A percentile compares a stretch with the other conserved stretches of the same genome.
These are phyloP conservation scores for Lophium mytilinum DNA, from an alignment of 495 filamentous ascomycete species.

Conservation along the genomic window DNA sequence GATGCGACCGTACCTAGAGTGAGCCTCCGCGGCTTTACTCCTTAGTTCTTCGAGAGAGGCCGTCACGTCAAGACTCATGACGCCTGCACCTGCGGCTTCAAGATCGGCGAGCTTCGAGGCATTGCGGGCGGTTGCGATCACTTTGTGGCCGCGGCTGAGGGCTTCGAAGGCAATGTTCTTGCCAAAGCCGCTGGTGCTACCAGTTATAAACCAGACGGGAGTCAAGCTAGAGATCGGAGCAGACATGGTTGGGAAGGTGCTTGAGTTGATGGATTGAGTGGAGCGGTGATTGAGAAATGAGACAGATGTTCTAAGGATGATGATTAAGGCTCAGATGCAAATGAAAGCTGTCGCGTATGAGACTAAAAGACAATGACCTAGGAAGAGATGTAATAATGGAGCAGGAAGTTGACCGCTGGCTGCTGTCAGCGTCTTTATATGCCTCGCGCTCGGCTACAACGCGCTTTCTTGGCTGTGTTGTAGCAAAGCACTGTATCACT, in stretches of 20 bases:
- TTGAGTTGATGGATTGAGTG: neutral
- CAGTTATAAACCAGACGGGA: conserved; percentile 44
- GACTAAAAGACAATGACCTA: too few relatives aligned
- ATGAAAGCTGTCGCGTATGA: too few relatives aligned
- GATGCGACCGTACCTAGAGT: conserved; percentile 37
- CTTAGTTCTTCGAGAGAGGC: conserved; percentile 31
- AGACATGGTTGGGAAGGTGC: neutral
- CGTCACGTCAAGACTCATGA: conserved; percentile 41
- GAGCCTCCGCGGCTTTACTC: conserved; percentile 35
- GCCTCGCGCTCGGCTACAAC: too few relatives aligned
- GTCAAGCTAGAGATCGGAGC: neutral
- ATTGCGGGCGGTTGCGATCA: conserved; percentile 49
- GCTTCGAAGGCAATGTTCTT: conserved; percentile 36
- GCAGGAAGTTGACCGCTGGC: too few relatives aligned
- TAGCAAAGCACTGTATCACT: too few relatives aligned
- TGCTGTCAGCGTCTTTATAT: too few relatives aligned
- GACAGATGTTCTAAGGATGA: too few relatives aligned
- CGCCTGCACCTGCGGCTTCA: conserved; percentile 37
- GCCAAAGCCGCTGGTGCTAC: conserved; percentile 43
- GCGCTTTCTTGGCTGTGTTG: too few relatives aligned
- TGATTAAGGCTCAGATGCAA: too few relatives aligned
- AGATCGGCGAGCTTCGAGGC: conserved; percentile 36
- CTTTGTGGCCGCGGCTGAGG: conserved; percentile 44
- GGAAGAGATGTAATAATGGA: too few relatives aligned
- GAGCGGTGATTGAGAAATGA: too few relatives aligned